Conservation (phyloP, 2,329 filamentous ascomycete species). For the Neonectria faginata region DNA sequence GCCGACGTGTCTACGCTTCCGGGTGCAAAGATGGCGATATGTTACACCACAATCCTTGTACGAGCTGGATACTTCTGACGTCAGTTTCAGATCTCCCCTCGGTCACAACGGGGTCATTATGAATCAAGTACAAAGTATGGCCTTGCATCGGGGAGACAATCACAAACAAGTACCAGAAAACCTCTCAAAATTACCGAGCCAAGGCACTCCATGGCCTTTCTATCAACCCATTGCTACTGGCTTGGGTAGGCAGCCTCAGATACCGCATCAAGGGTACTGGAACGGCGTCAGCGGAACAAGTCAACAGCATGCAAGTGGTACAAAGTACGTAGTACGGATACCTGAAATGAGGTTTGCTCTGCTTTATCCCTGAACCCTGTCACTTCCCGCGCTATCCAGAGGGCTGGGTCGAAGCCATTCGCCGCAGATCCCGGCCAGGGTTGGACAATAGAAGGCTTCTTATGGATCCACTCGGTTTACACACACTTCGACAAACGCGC, state of each 20-base stretch:
- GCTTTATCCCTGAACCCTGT: constrained; percentile 41
- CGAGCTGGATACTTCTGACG: background rate
- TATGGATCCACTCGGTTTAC: constrained; percentile 23
- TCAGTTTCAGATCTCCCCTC: background rate
- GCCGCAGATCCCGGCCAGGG: constrained; percentile 29
- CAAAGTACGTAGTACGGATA: constrained; percentile 22
- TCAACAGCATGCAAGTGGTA: constrained; percentile 28
- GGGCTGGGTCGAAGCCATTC: constrained; percentile 39
- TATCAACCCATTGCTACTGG: background rate
- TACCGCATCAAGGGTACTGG: constrained; percentile 6
- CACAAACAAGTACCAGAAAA: background rate
- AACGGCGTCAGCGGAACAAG: constrained; percentile 2
- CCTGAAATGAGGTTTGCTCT: constrained; percentile 38
- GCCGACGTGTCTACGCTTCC: background rate
- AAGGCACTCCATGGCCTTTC: background rate
- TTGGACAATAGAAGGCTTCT: constrained; percentile 24
- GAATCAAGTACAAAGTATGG: background rate
- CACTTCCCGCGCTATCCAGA: constrained; percentile 41
- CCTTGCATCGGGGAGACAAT: background rate
- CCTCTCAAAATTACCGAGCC: background rate
- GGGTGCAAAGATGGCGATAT: background rate
- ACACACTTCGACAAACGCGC: constrained; percentile 29
- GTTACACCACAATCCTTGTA: background rate
- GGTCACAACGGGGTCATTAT: background rate
- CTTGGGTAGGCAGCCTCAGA: constrained; percentile 29